Conservation (phyloP, 2,329 filamentous ascomycete genomes). For the Xylaria sp. region DNA sequence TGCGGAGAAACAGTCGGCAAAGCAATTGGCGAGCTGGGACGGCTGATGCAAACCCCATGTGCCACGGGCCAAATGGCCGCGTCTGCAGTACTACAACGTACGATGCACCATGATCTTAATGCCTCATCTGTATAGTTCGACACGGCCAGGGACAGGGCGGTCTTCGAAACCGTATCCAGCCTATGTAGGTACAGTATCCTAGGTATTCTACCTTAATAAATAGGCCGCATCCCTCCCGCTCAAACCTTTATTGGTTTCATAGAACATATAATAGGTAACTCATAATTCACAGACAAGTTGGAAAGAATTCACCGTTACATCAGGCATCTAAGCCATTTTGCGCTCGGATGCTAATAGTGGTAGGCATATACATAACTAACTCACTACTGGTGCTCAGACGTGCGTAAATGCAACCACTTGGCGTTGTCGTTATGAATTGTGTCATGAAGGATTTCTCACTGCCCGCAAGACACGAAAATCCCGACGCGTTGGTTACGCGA, state of each 20-base stretch:
- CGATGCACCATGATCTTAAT: slow-evolving; percentile 27
- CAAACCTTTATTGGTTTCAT: slow-evolving; percentile 9
- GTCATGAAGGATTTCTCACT: slow-evolving; percentile 2
- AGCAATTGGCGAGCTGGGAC: slow-evolving; percentile 30
- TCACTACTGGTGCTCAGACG: slow-evolving; percentile 25
- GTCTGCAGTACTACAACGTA: slow-evolving; percentile 33
- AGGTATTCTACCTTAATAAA: background rate
- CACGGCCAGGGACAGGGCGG: slow-evolving; percentile 24
- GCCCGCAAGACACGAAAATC: slow-evolving; percentile 33
- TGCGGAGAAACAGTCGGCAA: slow-evolving; percentile 30
- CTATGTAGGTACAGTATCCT: no score
- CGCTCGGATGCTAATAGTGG: slow-evolving; percentile 24
- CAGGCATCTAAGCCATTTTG: slow-evolving; percentile 25
- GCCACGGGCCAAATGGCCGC: slow-evolving; percentile 32
- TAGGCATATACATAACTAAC: slow-evolving; percentile 17
- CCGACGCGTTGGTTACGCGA: slow-evolving; percentile 42
- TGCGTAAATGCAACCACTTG: slow-evolving; percentile 38
- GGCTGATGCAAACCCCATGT: slow-evolving; percentile 34
- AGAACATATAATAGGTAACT: slow-evolving; percentile 1
- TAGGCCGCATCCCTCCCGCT: slow-evolving; percentile 1
- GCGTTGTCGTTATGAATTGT: slow-evolving; percentile 31
- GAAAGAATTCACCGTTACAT: slow-evolving; percentile 37
- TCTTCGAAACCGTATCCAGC: slow-evolving; percentile 7
- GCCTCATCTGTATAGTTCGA: slow-evolving; percentile 13
- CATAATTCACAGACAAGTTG: slow-evolving; percentile 25